Percentiles rank a stretch among this genome's conserved stretches.
Conservation (phyloP, 2,329 filamentous ascomycete species). For the Botrytis tulipae region DNA sequence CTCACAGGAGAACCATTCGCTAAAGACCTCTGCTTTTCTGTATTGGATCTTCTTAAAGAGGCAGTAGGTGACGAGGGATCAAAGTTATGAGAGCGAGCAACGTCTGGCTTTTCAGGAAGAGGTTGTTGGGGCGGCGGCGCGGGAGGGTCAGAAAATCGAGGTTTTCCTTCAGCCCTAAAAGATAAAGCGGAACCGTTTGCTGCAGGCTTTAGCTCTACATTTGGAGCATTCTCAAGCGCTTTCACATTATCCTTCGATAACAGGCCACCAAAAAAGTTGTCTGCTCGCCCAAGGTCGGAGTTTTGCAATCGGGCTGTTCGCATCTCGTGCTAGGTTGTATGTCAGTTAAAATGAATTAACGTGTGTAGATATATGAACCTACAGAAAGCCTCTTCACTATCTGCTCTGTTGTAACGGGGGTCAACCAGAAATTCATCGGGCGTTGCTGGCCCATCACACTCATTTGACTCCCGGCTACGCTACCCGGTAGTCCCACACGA, state of each 20-base stretch:
- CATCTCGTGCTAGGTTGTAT: constrained; percentile 70
- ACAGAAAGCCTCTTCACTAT: constrained; percentile 72
- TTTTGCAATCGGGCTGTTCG: constrained; percentile 84
- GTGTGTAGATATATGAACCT: constrained; percentile 23
- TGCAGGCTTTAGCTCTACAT: constrained; percentile 48
- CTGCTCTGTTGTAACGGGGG: constrained; percentile 88
- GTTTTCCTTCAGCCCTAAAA: constrained; percentile 69
- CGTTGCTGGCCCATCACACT: constrained; percentile 67
- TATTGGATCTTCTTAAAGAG: constrained; percentile 71
- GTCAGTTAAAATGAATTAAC: constrained; percentile 29
- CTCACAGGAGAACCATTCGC: constrained; percentile 46
- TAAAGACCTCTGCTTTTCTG: constrained; percentile 68
- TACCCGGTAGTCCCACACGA: constrained; percentile 53
- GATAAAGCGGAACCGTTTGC: constrained; percentile 47
- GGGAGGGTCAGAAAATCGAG: constrained; percentile 87
- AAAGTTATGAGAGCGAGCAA: constrained; percentile 47
- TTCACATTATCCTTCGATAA: constrained; percentile 69
- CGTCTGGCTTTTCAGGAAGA: constrained; percentile 88
- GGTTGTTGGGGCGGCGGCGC: constrained; percentile 92
- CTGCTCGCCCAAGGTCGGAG: constrained; percentile 78
- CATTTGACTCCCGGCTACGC: constrained; percentile 53
- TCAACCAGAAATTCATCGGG: constrained; percentile 78
- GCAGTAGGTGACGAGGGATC: constrained; percentile 43
- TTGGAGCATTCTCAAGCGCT: constrained; percentile 53
- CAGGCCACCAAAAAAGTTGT: constrained; percentile 75